Evolutionary conservation across 2,329 filamentous ascomycete genomes (phyloP).

Genomic region (Gnomoniopsis smithogilvyi): DNA sequence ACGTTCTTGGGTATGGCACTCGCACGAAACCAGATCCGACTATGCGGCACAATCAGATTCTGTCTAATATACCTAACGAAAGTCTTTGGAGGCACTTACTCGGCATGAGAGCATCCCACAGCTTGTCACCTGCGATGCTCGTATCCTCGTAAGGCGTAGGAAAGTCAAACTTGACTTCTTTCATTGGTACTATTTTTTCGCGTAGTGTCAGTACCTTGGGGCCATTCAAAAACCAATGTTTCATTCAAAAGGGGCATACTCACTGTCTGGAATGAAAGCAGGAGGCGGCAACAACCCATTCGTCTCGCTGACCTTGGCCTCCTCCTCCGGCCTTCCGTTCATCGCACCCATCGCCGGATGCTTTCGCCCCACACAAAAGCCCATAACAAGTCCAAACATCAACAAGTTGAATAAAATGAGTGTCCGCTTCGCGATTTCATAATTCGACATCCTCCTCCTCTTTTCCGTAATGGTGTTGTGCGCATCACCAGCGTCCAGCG

Average conservation of each 20-base stretch:
- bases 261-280: slow-evolving; percentile 14
- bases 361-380: slow-evolving; percentile 7
- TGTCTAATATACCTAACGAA: not conserved
- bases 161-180: slow-evolving; percentile 12
- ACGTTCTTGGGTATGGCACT: slow-evolving; percentile 11
- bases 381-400: not conserved
- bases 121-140: slow-evolving; percentile 13
- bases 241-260: not conserved
- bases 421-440: not conserved
- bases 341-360: slow-evolving; percentile 2
- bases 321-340: not conserved
- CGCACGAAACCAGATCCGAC: slow-evolving; percentile 16
- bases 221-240: not conserved
- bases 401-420: not conserved
- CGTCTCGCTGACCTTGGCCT: not conserved
- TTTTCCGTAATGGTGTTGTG: not conserved
- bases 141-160: slow-evolving; percentile 15
- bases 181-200: slow-evolving; percentile 5
- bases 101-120: slow-evolving; percentile 14
- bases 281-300: not conserved
- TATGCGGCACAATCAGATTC: not conserved
- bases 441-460: not conserved
- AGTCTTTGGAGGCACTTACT: not conserved
- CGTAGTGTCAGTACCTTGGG: not conserved
- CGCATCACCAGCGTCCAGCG: not conserved